Evolutionary conservation across 1,284 basidiomycete species (phyloP).

Genomic region (Ustilago xerochloae): DNA sequence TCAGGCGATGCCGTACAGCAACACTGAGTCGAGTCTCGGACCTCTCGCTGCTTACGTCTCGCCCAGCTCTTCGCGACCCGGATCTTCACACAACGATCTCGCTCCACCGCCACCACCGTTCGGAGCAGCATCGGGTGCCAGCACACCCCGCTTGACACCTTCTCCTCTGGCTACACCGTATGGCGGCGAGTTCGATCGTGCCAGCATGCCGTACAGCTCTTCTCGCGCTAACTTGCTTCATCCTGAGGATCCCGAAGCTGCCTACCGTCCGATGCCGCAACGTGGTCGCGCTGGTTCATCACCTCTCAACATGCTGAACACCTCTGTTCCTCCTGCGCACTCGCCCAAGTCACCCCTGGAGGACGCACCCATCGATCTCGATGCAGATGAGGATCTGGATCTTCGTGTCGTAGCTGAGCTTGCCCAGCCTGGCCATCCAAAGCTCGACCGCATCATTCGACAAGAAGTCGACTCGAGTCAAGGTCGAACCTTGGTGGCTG

Average conservation of each 20-base stretch:
- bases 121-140: slow-evolving; percentile 20
- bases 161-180: slow-evolving; percentile 27
- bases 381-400: slow-evolving; percentile 77
- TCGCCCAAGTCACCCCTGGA: slow-evolving; percentile 39
- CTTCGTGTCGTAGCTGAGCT: slow-evolving; percentile 77
- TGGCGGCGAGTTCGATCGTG: slow-evolving; percentile 15
- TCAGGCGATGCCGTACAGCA: slow-evolving; percentile 8
- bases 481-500: slow-evolving; percentile 77
- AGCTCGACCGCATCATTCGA: slow-evolving; percentile 75
- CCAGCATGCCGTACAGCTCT: background rate
- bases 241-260: slow-evolving; percentile 3
- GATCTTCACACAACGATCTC: slow-evolving; percentile 27
- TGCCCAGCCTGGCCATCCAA: slow-evolving; percentile 80
- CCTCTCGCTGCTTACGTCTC: slow-evolving; percentile 27
- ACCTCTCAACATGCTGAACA: slow-evolving; percentile 39
- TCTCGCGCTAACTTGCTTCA: slow-evolving; percentile 6
- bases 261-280: background rate
- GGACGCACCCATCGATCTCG: slow-evolving; percentile 71
- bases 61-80: slow-evolving; percentile 29
- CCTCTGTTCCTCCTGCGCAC: background rate
- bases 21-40: slow-evolving; percentile 9
- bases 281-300: slow-evolving; percentile 15
- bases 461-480: slow-evolving; percentile 75
- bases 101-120: slow-evolving; percentile 19
- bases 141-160: slow-evolving; percentile 21